Evolutionary conservation across 169 alveolate genomes (phyloP).

Genomic region (Babesia ovis): DNA sequence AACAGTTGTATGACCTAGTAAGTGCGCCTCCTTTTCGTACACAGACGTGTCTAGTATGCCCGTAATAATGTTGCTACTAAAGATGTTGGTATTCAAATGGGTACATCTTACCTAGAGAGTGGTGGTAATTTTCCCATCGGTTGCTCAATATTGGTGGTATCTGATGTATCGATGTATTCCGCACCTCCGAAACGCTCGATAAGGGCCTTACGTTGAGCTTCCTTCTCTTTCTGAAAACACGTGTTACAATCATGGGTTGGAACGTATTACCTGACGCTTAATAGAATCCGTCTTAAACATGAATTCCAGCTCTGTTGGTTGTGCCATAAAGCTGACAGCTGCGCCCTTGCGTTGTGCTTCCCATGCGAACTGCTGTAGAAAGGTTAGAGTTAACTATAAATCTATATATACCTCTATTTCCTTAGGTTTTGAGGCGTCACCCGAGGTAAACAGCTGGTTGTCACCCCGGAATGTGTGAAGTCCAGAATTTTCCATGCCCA

Average conservation of each 20-base stretch:
- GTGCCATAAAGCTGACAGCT: conserved; percentile 81
- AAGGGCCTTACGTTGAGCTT: conserved; percentile 61
- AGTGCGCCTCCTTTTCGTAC: conserved; percentile 81
- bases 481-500: conserved; percentile 68
- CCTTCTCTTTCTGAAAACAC: conserved; percentile 25
- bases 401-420: conserved; percentile 68
- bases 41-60: conserved; percentile 60
- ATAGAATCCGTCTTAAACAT: conserved; percentile 71
- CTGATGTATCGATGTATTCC: conserved; percentile 11
- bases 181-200: conserved; percentile 66
- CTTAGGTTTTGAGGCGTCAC: conserved; percentile 78
- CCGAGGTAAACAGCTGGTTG: conserved; percentile 80
- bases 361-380: conserved; percentile 84
- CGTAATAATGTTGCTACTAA: conserved; percentile 4
- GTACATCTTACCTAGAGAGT: neutral
- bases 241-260: neutral
- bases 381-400: neutral
- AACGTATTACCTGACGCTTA: conserved; percentile 54
- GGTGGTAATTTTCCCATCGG: neutral
- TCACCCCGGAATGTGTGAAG: conserved; percentile 85
- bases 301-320: conserved; percentile 82
- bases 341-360: conserved; percentile 85
- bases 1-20: conserved; percentile 81
- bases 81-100: neutral
- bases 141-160: neutral